These are phyloP conservation scores for Xylariaceae sp. DNA, from an alignment of 2,329 filamentous ascomycete genomes.

Conservation along the genomic window DNA sequence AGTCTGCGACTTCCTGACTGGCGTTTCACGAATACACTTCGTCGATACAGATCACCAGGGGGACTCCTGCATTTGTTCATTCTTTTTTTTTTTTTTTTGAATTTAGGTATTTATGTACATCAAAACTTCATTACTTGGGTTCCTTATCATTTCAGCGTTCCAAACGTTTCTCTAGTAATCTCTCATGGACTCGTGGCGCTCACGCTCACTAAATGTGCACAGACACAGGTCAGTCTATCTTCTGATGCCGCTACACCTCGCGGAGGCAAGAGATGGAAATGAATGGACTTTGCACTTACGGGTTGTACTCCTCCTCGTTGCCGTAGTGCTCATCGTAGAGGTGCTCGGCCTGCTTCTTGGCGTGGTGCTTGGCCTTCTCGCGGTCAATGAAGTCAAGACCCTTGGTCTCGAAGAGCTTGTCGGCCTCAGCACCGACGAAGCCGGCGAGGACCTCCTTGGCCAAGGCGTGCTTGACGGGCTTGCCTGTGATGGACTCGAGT, in stretches of 20 bases:
- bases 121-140: too few relatives aligned
- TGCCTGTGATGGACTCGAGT: conserved; percentile 42
- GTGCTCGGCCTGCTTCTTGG: conserved; percentile 51
- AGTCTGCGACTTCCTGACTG: not conserved
- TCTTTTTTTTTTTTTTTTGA: too few relatives aligned
- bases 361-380: conserved; percentile 54
- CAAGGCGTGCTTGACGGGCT: conserved; percentile 65
- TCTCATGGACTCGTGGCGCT: conserved; percentile 10
- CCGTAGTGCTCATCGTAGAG: conserved; percentile 61
- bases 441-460: conserved; percentile 74
- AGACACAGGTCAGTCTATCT: not conserved
- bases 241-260: not conserved
- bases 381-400: conserved; percentile 56
- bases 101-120: too few relatives aligned
- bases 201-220: conserved; percentile 3
- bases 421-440: conserved; percentile 68
- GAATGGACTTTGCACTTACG: conserved; percentile 38
- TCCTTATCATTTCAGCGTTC: not conserved
- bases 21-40: not conserved
- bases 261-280: not conserved
- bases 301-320: conserved; percentile 48
- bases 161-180: conserved; percentile 8
- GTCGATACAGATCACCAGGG: too few relatives aligned
- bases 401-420: conserved; percentile 69
- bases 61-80: too few relatives aligned